These are phyloP conservation scores for Vickermania ingenoplastis DNA, from an alignment of 208 protist genomes.

Conservation along the genomic window DNA sequence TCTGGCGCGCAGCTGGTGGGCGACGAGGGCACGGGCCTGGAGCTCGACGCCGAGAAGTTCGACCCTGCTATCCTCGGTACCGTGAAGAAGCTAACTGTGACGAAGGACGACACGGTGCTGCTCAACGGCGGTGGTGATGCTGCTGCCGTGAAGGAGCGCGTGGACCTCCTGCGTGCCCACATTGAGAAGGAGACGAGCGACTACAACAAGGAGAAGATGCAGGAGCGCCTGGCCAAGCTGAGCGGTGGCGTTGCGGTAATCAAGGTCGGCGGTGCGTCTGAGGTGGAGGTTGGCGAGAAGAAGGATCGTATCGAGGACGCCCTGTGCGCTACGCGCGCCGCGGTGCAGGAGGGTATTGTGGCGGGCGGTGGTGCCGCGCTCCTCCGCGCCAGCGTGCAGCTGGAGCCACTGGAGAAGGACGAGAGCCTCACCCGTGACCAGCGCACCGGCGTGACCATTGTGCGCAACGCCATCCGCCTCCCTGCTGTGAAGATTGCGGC, in stretches of 20 bases:
- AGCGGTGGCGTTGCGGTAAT: constrained; percentile 95
- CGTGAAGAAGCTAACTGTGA: constrained; percentile 86
- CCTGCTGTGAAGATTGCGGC: constrained; percentile 92
- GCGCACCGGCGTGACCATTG: constrained; percentile 93
- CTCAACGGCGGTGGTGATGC: constrained; percentile 94
- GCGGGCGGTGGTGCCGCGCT: constrained; percentile 96
- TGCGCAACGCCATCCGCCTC: constrained; percentile 89
- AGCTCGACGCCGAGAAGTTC: constrained; percentile 74
- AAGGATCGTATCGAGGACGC: constrained; percentile 99
- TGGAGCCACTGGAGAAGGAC: constrained; percentile 78
- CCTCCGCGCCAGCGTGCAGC: constrained; percentile 80
- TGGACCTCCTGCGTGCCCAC: constrained; percentile 86
- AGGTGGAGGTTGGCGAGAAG: constrained; percentile 99
- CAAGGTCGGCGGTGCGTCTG: constrained; percentile 95
- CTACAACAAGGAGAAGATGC: constrained; percentile 97
- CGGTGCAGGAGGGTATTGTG: constrained; percentile 99
- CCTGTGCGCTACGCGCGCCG: constrained; percentile 98
- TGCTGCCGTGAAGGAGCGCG: constrained; percentile 86
- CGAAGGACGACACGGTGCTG: constrained; percentile 97
- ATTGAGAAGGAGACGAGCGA: constrained; percentile 83
- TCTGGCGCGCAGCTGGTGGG: constrained; percentile 92
- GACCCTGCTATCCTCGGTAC: constrained; percentile 64
- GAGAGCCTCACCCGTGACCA: constrained; percentile 83
- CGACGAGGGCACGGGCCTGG: constrained; percentile 87
- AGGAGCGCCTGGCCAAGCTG: constrained; percentile 98